Percentiles rank a stretch among this genome's conserved stretches.
Conservation (phyloP, 768 basidiomycete genomes). For the Ephemerocybe angulata region DNA sequence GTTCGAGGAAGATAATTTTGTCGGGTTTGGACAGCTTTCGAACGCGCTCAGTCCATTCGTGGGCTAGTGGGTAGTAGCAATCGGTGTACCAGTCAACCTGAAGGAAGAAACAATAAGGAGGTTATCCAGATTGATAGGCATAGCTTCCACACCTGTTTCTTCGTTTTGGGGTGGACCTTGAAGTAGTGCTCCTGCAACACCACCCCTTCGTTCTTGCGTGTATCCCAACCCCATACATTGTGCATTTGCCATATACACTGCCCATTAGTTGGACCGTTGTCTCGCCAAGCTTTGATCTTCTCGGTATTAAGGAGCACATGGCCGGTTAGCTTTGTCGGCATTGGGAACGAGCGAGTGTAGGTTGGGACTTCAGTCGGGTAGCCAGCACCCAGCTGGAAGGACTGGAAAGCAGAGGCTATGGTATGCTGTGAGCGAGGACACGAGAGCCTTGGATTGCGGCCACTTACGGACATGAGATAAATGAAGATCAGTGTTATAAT, state of each 20-base stretch:
- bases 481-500: conserved; percentile 95
- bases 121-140: neutral
- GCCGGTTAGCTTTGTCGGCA: conserved; percentile 71
- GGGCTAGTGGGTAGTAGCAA: conserved; percentile 76
- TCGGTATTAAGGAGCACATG: conserved; percentile 56
- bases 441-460: neutral
- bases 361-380: conserved; percentile 73
- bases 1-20: conserved; percentile 73
- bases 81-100: conserved; percentile 86
- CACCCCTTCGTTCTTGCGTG: conserved; percentile 58
- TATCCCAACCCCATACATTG: conserved; percentile 91
- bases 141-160: conserved; percentile 45
- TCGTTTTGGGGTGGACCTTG: conserved; percentile 58
- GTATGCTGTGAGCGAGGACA: neutral
- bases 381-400: conserved; percentile 90
- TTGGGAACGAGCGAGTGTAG: conserved; percentile 85
- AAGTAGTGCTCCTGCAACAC: conserved; percentile 87
- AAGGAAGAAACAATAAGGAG: neutral
- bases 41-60: conserved; percentile 63
- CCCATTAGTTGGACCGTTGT: conserved; percentile 68
- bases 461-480: conserved; percentile 71
- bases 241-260: conserved; percentile 88
- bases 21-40: conserved; percentile 42
- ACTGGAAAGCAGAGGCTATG: conserved; percentile 80
- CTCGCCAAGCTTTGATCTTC: conserved; percentile 62